Base-by-base conservation (phyloP, 257 asterid genomes). In the Anisodus tanguticus region DNA sequence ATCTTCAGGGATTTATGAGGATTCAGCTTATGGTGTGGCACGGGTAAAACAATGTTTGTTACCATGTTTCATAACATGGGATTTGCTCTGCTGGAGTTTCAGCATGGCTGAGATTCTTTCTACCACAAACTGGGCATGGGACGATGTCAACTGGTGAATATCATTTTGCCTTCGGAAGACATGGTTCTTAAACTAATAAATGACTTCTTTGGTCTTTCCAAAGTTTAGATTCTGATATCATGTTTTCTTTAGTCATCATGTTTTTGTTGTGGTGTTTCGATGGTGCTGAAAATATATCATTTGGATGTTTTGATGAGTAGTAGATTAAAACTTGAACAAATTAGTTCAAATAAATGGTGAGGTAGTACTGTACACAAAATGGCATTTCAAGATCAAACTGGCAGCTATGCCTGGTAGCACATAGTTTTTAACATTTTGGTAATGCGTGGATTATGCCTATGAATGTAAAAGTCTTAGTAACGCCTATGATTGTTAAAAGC, bases 61-160 rank as follows among this genome's bases (percentile, higher is more conserved):
- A 93, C 2, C 10, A 94, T 94, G 98, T 93, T 97, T 67, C 98
- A 94, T 66, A 97, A 94, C 92, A 94, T 94, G 89, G 83, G 98
- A 77, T 93, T 97, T 76, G 95, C 98, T 47, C 83, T 93, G 60
- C 92, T 94, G 5, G 98, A 95, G 82, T 97, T 93, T 94, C 54
- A 87, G 97, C 95, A 92, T 94, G 93, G 91, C 97, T 0, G 95
- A 94, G 88, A 93, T 94, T 84, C 98, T 78, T 88, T 41, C 94
- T 58, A 91, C 93, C 35, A 92, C 98, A 22, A 87, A 37, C 97
- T 93, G 26, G 95, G 45, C 39, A 94, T 91, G 82, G 82, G 93
- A 26, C 97, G 90, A 81, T 85, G 87, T 58, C 97, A 92, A 58
- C 63, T 88, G 19, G 83, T 86, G 82, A 88, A 85, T 9, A 89